Evolutionary conservation across 2,329 filamentous ascomycete species (phyloP), one percentile per base, ranked within the genome.

Genomic region (Microsporum canis): DNA sequence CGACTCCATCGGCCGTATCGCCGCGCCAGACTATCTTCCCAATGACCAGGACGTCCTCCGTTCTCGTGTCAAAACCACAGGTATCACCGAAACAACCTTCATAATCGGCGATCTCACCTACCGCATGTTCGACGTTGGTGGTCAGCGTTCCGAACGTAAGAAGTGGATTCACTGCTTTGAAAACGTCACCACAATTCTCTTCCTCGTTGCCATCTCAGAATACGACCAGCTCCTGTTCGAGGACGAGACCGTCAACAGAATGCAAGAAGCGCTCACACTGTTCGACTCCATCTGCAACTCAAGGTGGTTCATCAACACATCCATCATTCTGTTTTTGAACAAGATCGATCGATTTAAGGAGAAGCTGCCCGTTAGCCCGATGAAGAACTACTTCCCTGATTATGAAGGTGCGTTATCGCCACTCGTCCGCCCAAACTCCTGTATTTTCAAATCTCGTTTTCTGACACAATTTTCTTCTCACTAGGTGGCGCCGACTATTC

Each of bases 101-200:
- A 94, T 94, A 73, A 95, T 95, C 67, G 91, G 90, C 67, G 89
- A 96, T 70, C 80, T 96, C 66, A 96, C 91, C 62, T 96, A 96
- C 80, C 86, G 91, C 67, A 96, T 96, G 91, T 96, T 96, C 77
- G 91, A 96, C 71, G 91, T 96, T 53, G 91, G 91, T 82, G 92
- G 91, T 66, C 91, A 96, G 77, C 85, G 91, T 74, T 96, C 90
- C 5, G 91, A 96, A 78, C 87, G 91, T 73, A 96, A 96, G 88
- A 96, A 96, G 84, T 96, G 91, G 91, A 96, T 96, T 69, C 91
- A 96, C 80, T 96, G 91, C 79, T 96, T 96, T 77, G 91, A 96
- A 80, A 96, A 96, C 70, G 91, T 96, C 71, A 96, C 91, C 6
- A 95, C 91, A 7, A 95, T 96, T 68, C 87, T 96, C 43, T 96